These are phyloP conservation scores for Gaertneriomyces sp. DNA, from an alignment of 192 early-diverging fungal species.

Conservation along the genomic window DNA sequence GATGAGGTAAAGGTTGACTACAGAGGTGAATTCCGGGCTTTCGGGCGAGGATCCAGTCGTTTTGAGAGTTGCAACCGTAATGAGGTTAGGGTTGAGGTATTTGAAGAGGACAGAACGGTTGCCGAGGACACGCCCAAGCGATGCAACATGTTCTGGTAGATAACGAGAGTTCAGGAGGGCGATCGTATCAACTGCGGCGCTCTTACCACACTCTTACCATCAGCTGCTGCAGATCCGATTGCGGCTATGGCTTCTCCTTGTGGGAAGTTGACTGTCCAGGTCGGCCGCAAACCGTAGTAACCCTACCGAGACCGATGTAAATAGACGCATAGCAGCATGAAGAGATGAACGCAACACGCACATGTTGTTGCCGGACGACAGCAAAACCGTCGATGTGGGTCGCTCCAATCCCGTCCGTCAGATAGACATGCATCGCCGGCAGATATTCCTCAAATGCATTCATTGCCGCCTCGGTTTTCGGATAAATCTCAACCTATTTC, in stretches of 20 bases:
- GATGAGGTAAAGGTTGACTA: constrained; percentile 71
- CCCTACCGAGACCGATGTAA: constrained; percentile 21
- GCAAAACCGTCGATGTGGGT: constrained; percentile 44
- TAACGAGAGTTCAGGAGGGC: neutral
- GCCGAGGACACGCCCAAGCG: constrained; percentile 88
- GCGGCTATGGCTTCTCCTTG: constrained; percentile 42
- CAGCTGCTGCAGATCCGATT: constrained; percentile 12
- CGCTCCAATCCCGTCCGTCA: constrained; percentile 43
- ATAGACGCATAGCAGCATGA: neutral
- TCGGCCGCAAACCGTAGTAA: constrained; percentile 15
- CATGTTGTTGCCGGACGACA: constrained; percentile 7
- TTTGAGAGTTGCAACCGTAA: constrained; percentile 67
- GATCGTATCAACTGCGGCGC: neutral
- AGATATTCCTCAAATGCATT: constrained; percentile 54
- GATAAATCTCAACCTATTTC: constrained; percentile 54
- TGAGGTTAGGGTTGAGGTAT: constrained; percentile 92
- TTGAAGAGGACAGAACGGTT: constrained; percentile 97
- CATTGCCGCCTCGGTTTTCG: constrained; percentile 51
- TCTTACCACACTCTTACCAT: constrained; percentile 13
- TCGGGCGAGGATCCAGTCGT: constrained; percentile 2
- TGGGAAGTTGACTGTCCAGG: constrained; percentile 38
- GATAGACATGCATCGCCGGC: constrained; percentile 65
- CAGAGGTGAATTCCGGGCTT: constrained; percentile 19
- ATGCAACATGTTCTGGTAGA: constrained; percentile 66
- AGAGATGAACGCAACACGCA: neutral